phyloP scores from a whole-genome alignment of 495 filamentous ascomycete species.

The Lichenothelia convexa region DNA sequence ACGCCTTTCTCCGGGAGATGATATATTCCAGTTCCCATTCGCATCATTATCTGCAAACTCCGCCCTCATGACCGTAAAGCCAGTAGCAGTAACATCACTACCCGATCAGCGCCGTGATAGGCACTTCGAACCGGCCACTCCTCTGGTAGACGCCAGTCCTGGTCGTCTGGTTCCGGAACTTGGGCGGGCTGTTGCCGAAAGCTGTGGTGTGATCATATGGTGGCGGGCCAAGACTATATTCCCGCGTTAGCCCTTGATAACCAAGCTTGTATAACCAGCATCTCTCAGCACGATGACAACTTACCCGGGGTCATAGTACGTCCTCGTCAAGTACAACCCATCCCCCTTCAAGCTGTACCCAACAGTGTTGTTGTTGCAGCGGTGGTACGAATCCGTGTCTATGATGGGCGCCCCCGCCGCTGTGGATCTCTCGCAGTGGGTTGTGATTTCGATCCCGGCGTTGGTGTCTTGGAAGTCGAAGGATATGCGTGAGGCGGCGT shows the following conservation, averaged over 20 bases:
- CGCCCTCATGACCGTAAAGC: no score
- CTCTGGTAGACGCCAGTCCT: not conserved
- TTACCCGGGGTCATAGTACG: slow-evolving; percentile 5
- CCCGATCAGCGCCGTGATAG: not conserved
- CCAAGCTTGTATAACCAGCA: not conserved
- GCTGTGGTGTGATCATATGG: not conserved
- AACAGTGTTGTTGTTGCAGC: slow-evolving; percentile 4
- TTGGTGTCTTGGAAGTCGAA: slow-evolving; percentile 10
- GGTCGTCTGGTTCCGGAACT: not conserved
- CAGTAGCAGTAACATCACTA: no score
- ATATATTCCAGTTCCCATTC: no score
- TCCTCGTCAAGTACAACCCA: slow-evolving; percentile 2
- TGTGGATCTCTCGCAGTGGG: slow-evolving; percentile 1
- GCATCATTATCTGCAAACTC: no score
- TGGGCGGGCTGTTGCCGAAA: not conserved
- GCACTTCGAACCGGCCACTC: not conserved
- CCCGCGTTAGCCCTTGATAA: not conserved
- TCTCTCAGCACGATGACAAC: not conserved
- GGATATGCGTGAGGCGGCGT: slow-evolving; percentile 1
- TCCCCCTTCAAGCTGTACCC: slow-evolving; percentile 1
- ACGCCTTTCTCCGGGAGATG: no score
- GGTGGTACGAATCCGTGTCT: slow-evolving; percentile 2
- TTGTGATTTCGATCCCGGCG: slow-evolving; percentile 5
- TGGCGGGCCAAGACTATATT: not conserved
- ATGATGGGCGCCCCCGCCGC: not conserved